Evolutionary conservation across 306 rosid genomes (phyloP).

Genomic region (Begonia masoniana): DNA sequence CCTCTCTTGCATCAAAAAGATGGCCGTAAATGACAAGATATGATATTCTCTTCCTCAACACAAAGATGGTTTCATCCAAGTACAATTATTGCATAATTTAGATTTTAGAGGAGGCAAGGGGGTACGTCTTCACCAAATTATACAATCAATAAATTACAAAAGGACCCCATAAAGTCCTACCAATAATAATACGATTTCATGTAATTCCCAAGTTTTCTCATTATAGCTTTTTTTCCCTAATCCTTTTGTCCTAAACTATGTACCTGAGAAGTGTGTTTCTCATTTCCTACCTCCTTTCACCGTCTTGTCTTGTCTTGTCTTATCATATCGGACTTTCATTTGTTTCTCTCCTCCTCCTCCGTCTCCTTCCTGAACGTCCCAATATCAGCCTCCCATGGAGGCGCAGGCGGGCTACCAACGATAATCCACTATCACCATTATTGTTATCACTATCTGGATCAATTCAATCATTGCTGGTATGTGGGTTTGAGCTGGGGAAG

Average conservation of each 20-base stretch:
- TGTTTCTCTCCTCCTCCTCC: constrained; percentile 51
- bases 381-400: constrained; percentile 51
- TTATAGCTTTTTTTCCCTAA: background rate
- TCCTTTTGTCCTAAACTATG: constrained; percentile 17
- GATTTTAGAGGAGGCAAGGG: no score
- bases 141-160: no score
- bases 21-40: no score
- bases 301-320: no score
- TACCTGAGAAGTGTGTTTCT: constrained; percentile 28
- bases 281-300: constrained; percentile 34
- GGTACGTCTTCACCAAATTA: no score
- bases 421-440: constrained; percentile 34
- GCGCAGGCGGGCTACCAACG: constrained; percentile 63
- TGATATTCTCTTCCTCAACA: no score
- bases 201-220: background rate
- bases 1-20: no score
- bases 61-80: no score
- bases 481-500: constrained; percentile 23
- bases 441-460: constrained; percentile 31
- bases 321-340: constrained; percentile 20
- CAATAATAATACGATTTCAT: no score
- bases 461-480: constrained; percentile 30
- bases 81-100: no score
- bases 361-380: constrained; percentile 79
- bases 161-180: no score